Percentiles rank a stretch among this genome's conserved stretches.
These are phyloP conservation scores for Populus hybrid DNA, from an alignment of 441 rosid genomes.

Conservation along the genomic window DNA sequence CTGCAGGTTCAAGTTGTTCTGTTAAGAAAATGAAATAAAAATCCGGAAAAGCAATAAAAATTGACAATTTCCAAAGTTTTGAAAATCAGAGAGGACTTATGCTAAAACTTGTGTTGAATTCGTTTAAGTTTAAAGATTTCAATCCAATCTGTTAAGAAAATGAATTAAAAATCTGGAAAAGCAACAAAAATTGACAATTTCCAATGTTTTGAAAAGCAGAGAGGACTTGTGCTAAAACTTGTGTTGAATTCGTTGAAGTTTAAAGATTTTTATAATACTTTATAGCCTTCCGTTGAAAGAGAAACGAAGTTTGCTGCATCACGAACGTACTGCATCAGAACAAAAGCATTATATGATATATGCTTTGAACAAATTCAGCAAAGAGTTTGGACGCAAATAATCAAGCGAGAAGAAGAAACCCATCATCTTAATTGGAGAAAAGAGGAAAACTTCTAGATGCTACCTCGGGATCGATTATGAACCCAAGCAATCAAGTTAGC, in stretches of 20 bases:
- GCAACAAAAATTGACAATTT: not conserved
- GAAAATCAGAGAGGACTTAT: not conserved
- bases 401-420: not conserved
- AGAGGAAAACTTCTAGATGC: not conserved
- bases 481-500: too few species aligned
- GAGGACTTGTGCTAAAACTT: not conserved
- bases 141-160: slow-evolving; percentile 5
- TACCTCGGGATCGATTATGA: not conserved
- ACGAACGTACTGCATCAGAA: not conserved
- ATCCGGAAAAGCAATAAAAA: not conserved
- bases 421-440: not conserved
- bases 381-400: not conserved
- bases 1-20: slow-evolving; percentile 36
- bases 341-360: not conserved
- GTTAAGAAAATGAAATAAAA: slow-evolving; percentile 3
- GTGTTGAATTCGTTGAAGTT: too few species aligned
- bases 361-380: slow-evolving; percentile 2
- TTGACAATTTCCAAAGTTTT: not conserved
- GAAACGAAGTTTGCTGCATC: too few species aligned
- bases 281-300: too few species aligned
- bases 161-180: not conserved
- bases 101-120: not conserved
- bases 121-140: too few species aligned
- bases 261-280: too few species aligned
- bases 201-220: not conserved